Conservation (phyloP, 768 basidiomycete species). For the Termitomyces heimii region DNA sequence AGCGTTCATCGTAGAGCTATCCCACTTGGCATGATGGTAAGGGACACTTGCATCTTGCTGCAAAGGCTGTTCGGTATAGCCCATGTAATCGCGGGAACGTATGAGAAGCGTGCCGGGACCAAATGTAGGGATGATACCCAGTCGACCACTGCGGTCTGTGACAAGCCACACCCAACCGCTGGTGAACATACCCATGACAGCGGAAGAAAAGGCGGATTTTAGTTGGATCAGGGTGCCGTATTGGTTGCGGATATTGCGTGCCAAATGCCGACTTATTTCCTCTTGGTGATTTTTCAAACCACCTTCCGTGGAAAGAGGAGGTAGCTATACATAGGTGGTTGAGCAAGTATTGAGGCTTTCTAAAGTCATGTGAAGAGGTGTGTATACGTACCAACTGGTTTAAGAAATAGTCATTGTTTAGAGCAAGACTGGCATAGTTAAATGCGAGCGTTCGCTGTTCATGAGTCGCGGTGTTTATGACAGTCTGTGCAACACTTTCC, state of each 20-base stretch:
- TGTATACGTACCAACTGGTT: slow-evolving; percentile 64
- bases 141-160: slow-evolving; percentile 51
- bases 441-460: slow-evolving; percentile 65
- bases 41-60: slow-evolving; percentile 4
- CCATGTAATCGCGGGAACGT: slow-evolving; percentile 43
- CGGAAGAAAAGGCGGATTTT: slow-evolving; percentile 71
- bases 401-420: slow-evolving; percentile 96
- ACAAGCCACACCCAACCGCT: slow-evolving; percentile 90
- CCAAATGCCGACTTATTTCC: slow-evolving; percentile 28
- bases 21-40: neutral
- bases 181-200: slow-evolving; percentile 71
- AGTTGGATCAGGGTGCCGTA: slow-evolving; percentile 64
- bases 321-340: slow-evolving; percentile 28
- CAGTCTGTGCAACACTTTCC: slow-evolving; percentile 61
- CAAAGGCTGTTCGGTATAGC: slow-evolving; percentile 8
- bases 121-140: slow-evolving; percentile 78
- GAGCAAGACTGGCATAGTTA: slow-evolving; percentile 86
- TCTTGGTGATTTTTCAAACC: slow-evolving; percentile 28
- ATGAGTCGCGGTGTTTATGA: slow-evolving; percentile 58
- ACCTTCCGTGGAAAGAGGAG: slow-evolving; percentile 27
- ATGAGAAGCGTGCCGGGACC: slow-evolving; percentile 87
- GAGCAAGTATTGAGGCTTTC: slow-evolving; percentile 1
- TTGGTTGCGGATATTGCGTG: slow-evolving; percentile 31
- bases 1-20: neutral
- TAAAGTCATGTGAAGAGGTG: neutral